Conservation (phyloP, 2,329 filamentous ascomycete species). For the Colletotrichum musicola region DNA sequence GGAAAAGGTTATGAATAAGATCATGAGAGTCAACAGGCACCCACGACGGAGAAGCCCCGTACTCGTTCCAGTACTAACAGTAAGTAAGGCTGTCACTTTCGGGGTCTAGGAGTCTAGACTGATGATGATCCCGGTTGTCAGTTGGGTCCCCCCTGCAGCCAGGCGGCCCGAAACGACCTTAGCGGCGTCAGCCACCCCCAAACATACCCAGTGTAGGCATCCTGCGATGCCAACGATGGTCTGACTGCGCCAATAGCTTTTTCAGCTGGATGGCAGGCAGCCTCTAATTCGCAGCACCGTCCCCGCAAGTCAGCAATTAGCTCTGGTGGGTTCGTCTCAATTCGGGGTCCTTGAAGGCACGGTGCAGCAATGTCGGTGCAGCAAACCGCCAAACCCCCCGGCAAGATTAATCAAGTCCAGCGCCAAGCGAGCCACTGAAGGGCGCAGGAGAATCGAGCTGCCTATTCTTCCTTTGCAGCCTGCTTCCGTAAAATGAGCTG, state of each 20-base stretch:
- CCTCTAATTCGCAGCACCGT: conserved; percentile 21
- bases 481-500: background rate
- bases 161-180: conserved; percentile 36
- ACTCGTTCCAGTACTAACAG: no score
- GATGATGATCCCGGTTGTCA: background rate
- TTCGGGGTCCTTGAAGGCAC: conserved; percentile 4
- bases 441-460: background rate
- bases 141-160: conserved; percentile 28
- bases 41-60: conserved; percentile 10
- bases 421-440: no score
- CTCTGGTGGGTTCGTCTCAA: conserved; percentile 5
- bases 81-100: conserved; percentile 17
- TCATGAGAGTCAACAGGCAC: conserved; percentile 20
- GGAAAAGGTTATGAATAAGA: conserved; percentile 23
- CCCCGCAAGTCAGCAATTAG: conserved; percentile 34
- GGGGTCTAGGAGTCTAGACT: conserved; percentile 12
- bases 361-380: conserved; percentile 1
- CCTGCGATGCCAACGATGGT: conserved; percentile 28
- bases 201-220: conserved; percentile 33
- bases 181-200: conserved; percentile 29
- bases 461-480: conserved; percentile 24
- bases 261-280: conserved; percentile 10
- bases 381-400: background rate
- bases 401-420: no score
- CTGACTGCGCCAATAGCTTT: conserved; percentile 24